Percentiles rank a stretch among this genome's conserved stretches.
Evolutionary conservation across 2,329 filamentous ascomycete genomes (phyloP).

Genomic region (Pestalotiopsis sp.): DNA sequence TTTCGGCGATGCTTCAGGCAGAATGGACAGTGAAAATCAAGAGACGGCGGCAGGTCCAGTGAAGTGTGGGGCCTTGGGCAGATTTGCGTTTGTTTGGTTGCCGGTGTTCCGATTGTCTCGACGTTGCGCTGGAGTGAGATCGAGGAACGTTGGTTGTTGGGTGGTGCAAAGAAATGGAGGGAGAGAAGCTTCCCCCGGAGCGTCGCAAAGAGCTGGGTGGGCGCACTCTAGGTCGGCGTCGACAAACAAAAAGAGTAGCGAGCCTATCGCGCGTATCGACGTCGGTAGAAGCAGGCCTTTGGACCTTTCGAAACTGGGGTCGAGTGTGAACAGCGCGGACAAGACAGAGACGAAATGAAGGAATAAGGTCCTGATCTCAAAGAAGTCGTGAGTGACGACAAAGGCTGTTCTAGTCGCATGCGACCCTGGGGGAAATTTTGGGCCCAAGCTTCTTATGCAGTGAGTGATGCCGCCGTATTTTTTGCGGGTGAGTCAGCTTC

Average conservation of each 20-base stretch:
- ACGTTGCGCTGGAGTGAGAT: neutral
- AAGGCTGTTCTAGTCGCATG: conserved; percentile 5
- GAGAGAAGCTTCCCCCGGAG: neutral
- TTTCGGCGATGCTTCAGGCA: neutral
- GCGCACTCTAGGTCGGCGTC: neutral
- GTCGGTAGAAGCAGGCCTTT: neutral
- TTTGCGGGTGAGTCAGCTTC: conserved; percentile 1
- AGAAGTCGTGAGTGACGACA: conserved; percentile 9
- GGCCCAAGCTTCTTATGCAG: conserved; percentile 8
- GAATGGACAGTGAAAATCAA: neutral
- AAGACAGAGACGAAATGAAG: neutral
- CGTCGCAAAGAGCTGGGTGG: neutral
- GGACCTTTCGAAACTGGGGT: neutral
- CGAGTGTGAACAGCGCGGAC: neutral
- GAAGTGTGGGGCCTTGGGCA: neutral
- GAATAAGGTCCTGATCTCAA: conserved; percentile 1
- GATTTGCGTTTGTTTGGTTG: neutral
- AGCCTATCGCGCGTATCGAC: neutral
- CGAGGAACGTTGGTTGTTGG: neutral
- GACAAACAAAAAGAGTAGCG: neutral
- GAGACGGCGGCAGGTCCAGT: neutral
- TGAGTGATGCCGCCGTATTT: neutral
- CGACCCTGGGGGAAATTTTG: neutral
- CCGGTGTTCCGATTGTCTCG: neutral
- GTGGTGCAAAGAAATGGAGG: neutral